Percentiles rank a stretch among this genome's conserved stretches.
phyloP scores from a whole-genome alignment of 805 yeast species.

The Jamesozyma lodderae region DNA sequence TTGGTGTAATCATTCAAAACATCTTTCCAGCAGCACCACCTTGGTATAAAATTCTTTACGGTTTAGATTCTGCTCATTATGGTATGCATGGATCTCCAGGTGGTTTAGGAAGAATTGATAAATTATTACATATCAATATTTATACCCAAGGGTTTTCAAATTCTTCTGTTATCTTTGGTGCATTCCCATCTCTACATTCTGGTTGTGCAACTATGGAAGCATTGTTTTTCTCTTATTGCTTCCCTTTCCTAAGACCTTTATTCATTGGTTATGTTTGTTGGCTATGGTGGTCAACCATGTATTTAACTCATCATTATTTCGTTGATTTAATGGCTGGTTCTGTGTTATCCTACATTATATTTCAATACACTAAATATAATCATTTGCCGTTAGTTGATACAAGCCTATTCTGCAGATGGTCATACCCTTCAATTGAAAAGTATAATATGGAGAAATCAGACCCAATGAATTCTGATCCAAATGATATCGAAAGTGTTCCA shows the following conservation, averaged over 20 bases:
- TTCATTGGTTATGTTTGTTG: constrained; percentile 76
- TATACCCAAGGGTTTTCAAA: constrained; percentile 76
- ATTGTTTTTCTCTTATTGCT: constrained; percentile 70
- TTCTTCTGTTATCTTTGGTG: constrained; percentile 92
- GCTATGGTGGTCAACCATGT: constrained; percentile 99
- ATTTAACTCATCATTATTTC: constrained; percentile 92
- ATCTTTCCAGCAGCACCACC: constrained; percentile 94
- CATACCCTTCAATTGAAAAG: constrained; percentile 39
- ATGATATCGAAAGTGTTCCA: constrained; percentile 29
- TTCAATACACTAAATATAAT: constrained; percentile 56
- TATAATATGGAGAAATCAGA: constrained; percentile 28
- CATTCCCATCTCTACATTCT: constrained; percentile 79
- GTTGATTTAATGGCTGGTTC: constrained; percentile 94
- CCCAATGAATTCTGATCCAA: constrained; percentile 28
- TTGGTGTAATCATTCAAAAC: constrained; percentile 77
- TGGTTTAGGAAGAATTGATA: constrained; percentile 83
- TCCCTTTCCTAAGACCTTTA: constrained; percentile 58
- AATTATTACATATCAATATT: constrained; percentile 65
- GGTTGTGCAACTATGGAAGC: constrained; percentile 95
- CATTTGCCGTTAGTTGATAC: constrained; percentile 53
- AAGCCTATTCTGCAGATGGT: constrained; percentile 60
- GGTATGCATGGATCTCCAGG: constrained; percentile 93
- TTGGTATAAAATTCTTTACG: constrained; percentile 84
- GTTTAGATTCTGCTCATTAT: constrained; percentile 83
- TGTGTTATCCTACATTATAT: constrained; percentile 61